Evolutionary conservation across 148 eudicot genomes (phyloP).

Genomic region (Diospyros lotus): DNA sequence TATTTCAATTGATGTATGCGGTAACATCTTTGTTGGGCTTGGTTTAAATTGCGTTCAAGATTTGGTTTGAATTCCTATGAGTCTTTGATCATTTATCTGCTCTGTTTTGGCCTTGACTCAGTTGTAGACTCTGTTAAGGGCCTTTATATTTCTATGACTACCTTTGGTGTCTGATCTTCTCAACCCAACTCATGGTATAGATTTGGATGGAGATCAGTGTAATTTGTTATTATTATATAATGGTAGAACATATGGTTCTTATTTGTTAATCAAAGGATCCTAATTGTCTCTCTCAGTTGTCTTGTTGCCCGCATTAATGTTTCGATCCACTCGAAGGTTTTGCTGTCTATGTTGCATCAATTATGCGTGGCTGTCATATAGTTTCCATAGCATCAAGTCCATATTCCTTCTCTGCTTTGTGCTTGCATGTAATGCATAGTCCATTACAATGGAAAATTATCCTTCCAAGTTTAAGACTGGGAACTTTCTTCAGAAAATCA

Average conservation of each 20-base stretch:
- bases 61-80: neutral
- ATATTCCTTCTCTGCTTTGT: neutral
- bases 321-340: too few relatives aligned
- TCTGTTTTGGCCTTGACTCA: neutral
- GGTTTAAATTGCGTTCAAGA: neutral
- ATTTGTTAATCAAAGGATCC: neutral
- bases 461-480: neutral
- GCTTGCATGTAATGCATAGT: neutral
- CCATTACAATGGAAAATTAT: neutral
- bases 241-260: neutral
- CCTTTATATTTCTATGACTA: too few relatives aligned
- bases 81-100: neutral
- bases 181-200: neutral
- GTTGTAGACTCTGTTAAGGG: neutral
- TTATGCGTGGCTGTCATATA: neutral
- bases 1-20: constrained; percentile 76
- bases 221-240: too few relatives aligned
- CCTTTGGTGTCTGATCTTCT: neutral
- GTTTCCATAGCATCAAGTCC: neutral
- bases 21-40: constrained; percentile 8
- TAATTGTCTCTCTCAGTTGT: neutral
- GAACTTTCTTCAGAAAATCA: too few relatives aligned
- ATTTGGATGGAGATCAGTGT: neutral
- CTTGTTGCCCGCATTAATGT: neutral
- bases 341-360: neutral